These are phyloP conservation scores for Butyriboletus appendiculatus DNA, from an alignment of 1,284 basidiomycete genomes.

Conservation along the genomic window DNA sequence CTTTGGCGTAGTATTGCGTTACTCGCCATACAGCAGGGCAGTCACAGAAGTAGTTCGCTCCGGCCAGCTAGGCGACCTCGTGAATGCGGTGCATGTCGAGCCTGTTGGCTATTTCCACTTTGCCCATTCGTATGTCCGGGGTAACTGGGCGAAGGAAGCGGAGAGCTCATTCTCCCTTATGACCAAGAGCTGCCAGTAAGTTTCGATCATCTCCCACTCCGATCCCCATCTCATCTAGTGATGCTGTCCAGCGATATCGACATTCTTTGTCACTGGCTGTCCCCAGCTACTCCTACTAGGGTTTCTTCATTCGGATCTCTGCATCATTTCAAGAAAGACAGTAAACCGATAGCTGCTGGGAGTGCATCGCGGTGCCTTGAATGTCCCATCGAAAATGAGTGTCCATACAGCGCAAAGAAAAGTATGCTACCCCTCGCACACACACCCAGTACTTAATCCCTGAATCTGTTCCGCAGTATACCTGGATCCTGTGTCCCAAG, in stretches of 20 bases:
- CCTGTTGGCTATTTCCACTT: conserved; percentile 83
- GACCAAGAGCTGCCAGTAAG: conserved; percentile 88
- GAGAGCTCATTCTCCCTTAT: conserved; percentile 79
- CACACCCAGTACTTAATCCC: conserved; percentile 1
- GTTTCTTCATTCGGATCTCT: conserved; percentile 86
- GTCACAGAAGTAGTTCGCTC: conserved; percentile 72
- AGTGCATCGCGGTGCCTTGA: conserved; percentile 69
- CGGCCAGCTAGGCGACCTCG: conserved; percentile 68
- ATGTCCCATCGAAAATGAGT: conserved; percentile 69
- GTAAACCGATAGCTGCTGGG: conserved; percentile 70
- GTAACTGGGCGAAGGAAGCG: conserved; percentile 74
- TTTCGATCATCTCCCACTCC: background rate
- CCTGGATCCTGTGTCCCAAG: conserved; percentile 60
- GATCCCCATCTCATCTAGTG: conserved; percentile 1
- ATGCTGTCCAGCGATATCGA: conserved; percentile 69
- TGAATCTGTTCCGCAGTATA: conserved; percentile 55
- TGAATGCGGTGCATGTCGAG: conserved; percentile 79
- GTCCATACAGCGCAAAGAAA: conserved; percentile 85
- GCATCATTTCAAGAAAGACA: conserved; percentile 73
- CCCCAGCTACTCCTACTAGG: conserved; percentile 59
- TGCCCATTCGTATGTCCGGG: conserved; percentile 83
- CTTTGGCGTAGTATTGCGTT: conserved; percentile 69
- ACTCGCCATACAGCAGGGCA: conserved; percentile 78
- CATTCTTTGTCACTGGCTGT: conserved; percentile 76
- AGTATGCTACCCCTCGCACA: conserved; percentile 45